Evolutionary conservation across 2,329 filamentous ascomycete species (phyloP), one percentile per base, ranked within the genome.

Genomic region (Periconia sp.): DNA sequence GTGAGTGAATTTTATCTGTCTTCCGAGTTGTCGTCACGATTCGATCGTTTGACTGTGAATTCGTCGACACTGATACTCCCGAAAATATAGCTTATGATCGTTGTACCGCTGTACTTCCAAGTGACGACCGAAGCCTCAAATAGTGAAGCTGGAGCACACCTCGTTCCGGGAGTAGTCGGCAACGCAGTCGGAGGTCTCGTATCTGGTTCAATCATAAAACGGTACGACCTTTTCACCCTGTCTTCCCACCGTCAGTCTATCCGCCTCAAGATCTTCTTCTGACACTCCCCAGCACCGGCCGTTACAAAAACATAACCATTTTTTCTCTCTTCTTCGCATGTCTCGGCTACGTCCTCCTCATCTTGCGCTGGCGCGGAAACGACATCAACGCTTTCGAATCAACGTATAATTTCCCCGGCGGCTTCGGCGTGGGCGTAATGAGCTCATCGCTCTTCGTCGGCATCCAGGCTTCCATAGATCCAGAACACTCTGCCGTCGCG

Each of bases 21-120:
- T 53, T 23, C 18, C 31, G 41, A 19, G 13, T 19, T 44, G 23
- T 27, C 3, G 8, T 27, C 8, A 5, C 23, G 5, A 27, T 27
- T 8, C 8, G 3, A 5, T 27, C 8, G 23, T 27, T 8, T 27
- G 5, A 14, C 3, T 2, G 43, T 2, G 41, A 2, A 5, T 19
- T 11, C 3, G 14, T 11, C 3, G 14, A 42, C 7, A n/a, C 40
- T 18, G 17, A 43, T 15, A 44, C 47, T 54, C 37, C 50, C 18
- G 14, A 27, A 45, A 10, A 37, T 37, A 5, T 44, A 79, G 72
- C 77, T 86, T 65, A 85, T 89, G 82, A 86, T 85, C 50, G 80
- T 81, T 0, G 81, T 90, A 0, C 88, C 88, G 0, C 70, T 90
- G 0, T 90, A 90, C 71, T 91, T 90, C 58, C 84, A 88, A 53